A percentile compares a stretch with the other conserved stretches of the same genome.
phyloP scores from a whole-genome alignment of 495 filamentous ascomycete genomes.

The Beverwykella pulmonaria region DNA sequence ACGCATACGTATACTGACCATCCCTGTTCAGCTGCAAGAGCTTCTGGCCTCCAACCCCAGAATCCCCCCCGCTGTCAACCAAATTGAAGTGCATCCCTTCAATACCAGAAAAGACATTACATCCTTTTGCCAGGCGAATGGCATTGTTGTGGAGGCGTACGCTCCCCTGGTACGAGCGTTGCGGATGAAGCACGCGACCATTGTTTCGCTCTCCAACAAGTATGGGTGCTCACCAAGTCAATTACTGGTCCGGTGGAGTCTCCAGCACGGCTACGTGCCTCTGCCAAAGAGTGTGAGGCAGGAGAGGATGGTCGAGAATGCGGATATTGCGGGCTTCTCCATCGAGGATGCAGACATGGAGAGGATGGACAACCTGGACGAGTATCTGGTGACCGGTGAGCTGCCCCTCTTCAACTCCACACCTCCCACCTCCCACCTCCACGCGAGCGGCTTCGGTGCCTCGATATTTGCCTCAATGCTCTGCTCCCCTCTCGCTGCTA shows the following conservation, averaged over 20 bases:
- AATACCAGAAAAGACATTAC: slow-evolving; percentile 63
- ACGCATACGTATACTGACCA: slow-evolving; percentile 11
- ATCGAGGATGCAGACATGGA: slow-evolving; percentile 66
- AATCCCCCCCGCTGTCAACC: slow-evolving; percentile 62
- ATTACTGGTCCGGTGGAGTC: slow-evolving; percentile 66
- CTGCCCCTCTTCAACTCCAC: background rate
- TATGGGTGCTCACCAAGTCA: slow-evolving; percentile 64
- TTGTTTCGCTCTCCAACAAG: slow-evolving; percentile 57
- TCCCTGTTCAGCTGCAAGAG: slow-evolving; percentile 57
- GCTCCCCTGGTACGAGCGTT: slow-evolving; percentile 62
- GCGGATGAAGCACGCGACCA: slow-evolving; percentile 57
- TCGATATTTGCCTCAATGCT: background rate
- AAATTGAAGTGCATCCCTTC: slow-evolving; percentile 73
- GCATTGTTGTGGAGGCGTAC: slow-evolving; percentile 66
- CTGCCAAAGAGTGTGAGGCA: slow-evolving; percentile 72
- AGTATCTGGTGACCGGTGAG: slow-evolving; percentile 66
- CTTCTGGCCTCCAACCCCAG: slow-evolving; percentile 58
- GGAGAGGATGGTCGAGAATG: slow-evolving; percentile 66
- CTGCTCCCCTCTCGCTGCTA: background rate
- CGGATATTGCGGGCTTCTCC: slow-evolving; percentile 65
- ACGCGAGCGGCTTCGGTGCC: slow-evolving; percentile 6
- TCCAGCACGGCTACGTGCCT: slow-evolving; percentile 73
- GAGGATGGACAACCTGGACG: slow-evolving; percentile 66
- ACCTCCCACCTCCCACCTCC: background rate
- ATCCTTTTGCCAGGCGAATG: slow-evolving; percentile 56